Conservation (phyloP, 2,329 filamentous ascomycete species). For the Fusarium chaquense region DNA sequence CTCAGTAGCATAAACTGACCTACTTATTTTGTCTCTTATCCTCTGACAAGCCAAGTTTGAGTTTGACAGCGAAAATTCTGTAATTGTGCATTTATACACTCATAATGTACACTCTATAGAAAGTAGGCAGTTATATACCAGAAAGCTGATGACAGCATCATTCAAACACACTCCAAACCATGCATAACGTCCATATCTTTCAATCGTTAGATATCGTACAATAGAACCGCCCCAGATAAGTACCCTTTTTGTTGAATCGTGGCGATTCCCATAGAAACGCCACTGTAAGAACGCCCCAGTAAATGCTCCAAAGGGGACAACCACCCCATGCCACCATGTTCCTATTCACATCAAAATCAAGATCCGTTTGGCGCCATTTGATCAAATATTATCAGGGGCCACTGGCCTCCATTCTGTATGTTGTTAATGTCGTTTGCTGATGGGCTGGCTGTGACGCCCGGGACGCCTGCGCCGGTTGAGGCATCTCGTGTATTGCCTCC, state of each 20-base stretch:
- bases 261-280: constrained; percentile 19
- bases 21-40: too few species aligned
- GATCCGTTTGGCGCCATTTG: constrained; percentile 43
- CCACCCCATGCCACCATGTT: not conserved
- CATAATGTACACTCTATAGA: constrained; percentile 36
- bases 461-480: constrained; percentile 28
- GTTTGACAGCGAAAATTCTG: fast-evolving
- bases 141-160: constrained; percentile 9
- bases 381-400: constrained; percentile 52
- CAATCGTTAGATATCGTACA: constrained; percentile 34
- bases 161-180: constrained; percentile 11
- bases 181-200: constrained; percentile 11
- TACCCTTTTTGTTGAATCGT: constrained; percentile 2
- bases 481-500: constrained; percentile 50
- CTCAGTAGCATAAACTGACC: too few species aligned
- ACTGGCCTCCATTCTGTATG: constrained; percentile 48
- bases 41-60: too few species aligned
- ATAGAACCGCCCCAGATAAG: not conserved
- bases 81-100: constrained; percentile 14
- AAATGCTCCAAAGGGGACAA: constrained; percentile 32
- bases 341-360: constrained; percentile 32
- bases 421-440: constrained; percentile 46
- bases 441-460: constrained; percentile 31
- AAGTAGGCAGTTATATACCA: constrained; percentile 10
- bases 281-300: constrained; percentile 31